Evolutionary conservation across 208 protist genomes (phyloP), one percentile per base, ranked within the genome.

Genomic region (Lotmaria passim): DNA sequence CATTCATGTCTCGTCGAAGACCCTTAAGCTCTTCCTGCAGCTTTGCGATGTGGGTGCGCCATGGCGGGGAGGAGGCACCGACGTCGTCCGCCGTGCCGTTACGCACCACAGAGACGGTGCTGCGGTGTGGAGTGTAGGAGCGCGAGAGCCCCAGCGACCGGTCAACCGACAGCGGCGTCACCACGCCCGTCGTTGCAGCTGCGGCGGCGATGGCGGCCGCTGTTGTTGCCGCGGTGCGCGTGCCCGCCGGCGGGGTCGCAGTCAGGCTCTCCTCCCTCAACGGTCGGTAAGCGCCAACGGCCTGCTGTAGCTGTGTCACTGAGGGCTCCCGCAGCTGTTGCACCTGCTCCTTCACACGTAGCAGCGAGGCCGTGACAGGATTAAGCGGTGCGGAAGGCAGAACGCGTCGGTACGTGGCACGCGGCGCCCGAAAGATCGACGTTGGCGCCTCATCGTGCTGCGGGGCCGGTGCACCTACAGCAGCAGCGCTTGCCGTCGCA

Each of bases 281-380:
- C 7, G 24, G 43, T 7, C 55, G 59, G 57, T 62, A 43, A n/a
- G 58, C 30, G 51, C 68, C 61, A 15, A 81, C 63, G 34, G 71
- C 48, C 28, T 63, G 33, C 36, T 75, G 62, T 24, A 64, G 64
- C 28, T 63, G 39, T 12, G 26, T 55, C 23, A 57, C 43, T 5
- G 76, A 76, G 17, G 69, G 68, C 38, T 76, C 70, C 30, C 79
- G 75, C 50, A 87, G 69, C 59, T 87, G 60, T 30, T 61, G 65
- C 38, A 79, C 71, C 57, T 89, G 83, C 26, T 85, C 78, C 59
- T 82, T 74, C n/a, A 88, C 79, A n/a, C 75, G 68, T 41, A 82
- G 69, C 51, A 93, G 62, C 21, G 78, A 82, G n/a, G 76, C 69
- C 0, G 70, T 78, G 21, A 81, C 75, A 0, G 80, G 73, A 60